Evolutionary conservation across 768 basidiomycete genomes (phyloP), one percentile per base, ranked within the genome.

Genomic region (Leucocoprinus leucothites): DNA sequence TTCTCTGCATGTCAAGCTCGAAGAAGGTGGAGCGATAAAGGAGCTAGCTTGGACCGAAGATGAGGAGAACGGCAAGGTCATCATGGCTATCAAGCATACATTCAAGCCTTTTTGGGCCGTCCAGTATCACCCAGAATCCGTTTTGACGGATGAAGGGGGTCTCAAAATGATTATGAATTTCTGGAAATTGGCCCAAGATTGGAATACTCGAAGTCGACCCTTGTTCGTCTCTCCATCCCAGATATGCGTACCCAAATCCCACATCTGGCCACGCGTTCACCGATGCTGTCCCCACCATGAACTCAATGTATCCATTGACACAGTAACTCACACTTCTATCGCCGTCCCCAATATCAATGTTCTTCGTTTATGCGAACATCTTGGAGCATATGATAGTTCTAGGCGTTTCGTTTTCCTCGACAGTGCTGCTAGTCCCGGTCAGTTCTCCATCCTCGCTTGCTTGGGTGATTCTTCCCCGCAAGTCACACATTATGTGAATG

Each of bases 91-190:
- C 19, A 80, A 77, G 59, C 91, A 94, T 65, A 74, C 59, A 46
- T 68, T 61, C 24, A 79, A 76, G 58, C 91, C 91, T 3, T 89
- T 91, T 63, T 93, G 88, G 86, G 90, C 87, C 2, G 91, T 94
- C 21, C 91, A 94, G 64, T 94, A 93, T 65, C 91, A 94, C 65
- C 91, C 91, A 4, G 91, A 93, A 64, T 93, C 91, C 3, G 81
- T 88, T 3, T 78, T 87, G 60, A 93, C 90, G 2, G 71, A 74
- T 42, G 81, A 78, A 1, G 87, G 86, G 5, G 90, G 90, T 0
- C 62, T 78, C n/a, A 78, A 85, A 53, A 81, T 91, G 13, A 58
- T 92, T 53, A 67, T 67, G 21, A 93, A 91, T 66, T 92, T 92
- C 65, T 92, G 88, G 88, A 67, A 68, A 19, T 72, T 90, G 19